phyloP scores from a whole-genome alignment of 371 early-diverging fungal genomes.

The Lichtheimia ornata region DNA sequence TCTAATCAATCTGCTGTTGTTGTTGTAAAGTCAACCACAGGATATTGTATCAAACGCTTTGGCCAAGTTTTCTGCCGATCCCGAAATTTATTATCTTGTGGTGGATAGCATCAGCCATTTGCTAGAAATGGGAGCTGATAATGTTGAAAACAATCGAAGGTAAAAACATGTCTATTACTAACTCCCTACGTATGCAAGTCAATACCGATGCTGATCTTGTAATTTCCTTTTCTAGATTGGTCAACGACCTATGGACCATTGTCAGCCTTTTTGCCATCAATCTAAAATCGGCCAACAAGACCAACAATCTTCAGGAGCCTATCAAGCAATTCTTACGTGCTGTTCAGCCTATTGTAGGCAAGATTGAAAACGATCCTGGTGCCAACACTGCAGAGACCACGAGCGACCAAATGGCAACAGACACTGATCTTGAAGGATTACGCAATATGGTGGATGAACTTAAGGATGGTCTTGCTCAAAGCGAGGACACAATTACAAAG shows the following conservation, averaged over 20 bases:
- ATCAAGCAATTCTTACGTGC: constrained; percentile 37
- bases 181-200: no score
- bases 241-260: constrained; percentile 43
- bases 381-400: not conserved
- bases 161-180: not conserved
- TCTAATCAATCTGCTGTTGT: not conserved
- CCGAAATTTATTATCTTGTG: constrained; percentile 43
- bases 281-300: constrained; percentile 21
- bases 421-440: constrained; percentile 43
- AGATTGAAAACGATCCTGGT: constrained; percentile 14
- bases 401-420: constrained; percentile 3
- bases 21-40: constrained; percentile 32
- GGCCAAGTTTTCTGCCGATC: constrained; percentile 31
- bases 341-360: constrained; percentile 62
- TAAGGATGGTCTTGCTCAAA: constrained; percentile 30
- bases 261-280: constrained; percentile 36
- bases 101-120: constrained; percentile 42
- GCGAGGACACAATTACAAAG: constrained; percentile 37
- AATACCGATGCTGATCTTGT: no score
- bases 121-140: constrained; percentile 25
- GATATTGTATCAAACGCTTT: constrained; percentile 38
- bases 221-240: constrained; percentile 16
- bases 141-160: constrained; percentile 23
- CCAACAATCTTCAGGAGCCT: constrained; percentile 42
- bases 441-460: constrained; percentile 47